Base-by-base conservation (phyloP, 345 rosid genomes). In the Kandelia obovata region DNA sequence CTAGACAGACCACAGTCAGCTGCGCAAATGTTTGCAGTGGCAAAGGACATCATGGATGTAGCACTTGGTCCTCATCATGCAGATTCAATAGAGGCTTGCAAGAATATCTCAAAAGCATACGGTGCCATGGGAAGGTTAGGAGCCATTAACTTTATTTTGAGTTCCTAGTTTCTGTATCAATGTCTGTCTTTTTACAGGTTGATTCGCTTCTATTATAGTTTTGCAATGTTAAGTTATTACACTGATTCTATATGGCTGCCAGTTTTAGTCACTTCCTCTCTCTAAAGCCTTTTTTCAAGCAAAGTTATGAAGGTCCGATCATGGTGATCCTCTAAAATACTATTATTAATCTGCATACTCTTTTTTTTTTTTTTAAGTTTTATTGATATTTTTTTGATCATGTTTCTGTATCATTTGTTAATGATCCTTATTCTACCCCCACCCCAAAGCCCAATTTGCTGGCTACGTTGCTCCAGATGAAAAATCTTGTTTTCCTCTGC, bases 1-100 rank as follows among this genome's bases (percentile, higher is more conserved):
- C 77, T 95, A 2, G 97, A 81, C 43, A 89, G 94, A 76, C 98
- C 96, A 25, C 92, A 96, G 53, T 92, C 94, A 23, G 99, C 99
- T 17, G 98, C 92, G 61, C 97, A 87, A 73, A 86, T 88, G 89
- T 96, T 96, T 89, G 91, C 98, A 0, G 85, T 92, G 75, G 96
- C 97, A 31, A 90, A 92, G 81, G 98, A 90, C 56, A 87, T 90
- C 67, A 88, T 95, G 98, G 99, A 92, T 79, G 87, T 86, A 28
- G 82, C 99, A 5, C 96, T 95, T 61, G 97, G 99, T 80, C 99
- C 99, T 3, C 82, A 89, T 65, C 96, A 92, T 80, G 86, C 80
- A 0, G 98, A 96, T 83, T 82, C 96, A 7, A 86, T 96, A n/a
- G 96, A 92, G 20, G 83, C 98, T 58, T 96, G 97, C 23, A 96